Percentiles rank a stretch among this genome's conserved stretches.
Evolutionary conservation across 495 filamentous ascomycete genomes (phyloP).

Genomic region (Trichoderma parareesei): DNA sequence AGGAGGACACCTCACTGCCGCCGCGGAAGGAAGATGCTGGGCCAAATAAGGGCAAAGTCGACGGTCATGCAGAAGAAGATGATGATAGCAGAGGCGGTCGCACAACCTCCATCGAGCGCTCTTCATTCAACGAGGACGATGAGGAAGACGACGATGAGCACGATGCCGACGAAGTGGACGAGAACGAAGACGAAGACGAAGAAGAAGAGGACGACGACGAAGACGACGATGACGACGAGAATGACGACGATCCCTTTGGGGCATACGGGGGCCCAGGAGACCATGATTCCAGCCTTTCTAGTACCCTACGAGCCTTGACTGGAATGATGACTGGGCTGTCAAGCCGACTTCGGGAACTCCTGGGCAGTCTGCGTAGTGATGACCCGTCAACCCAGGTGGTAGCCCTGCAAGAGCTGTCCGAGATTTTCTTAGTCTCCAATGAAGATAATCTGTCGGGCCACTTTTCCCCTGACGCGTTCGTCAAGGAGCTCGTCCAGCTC

Average conservation of each 20-base stretch:
- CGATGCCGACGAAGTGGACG: constrained; percentile 45
- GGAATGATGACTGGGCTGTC: constrained; percentile 86
- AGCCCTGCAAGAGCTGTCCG: constrained; percentile 87
- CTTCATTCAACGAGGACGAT: constrained; percentile 39
- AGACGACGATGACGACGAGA: constrained; percentile 36
- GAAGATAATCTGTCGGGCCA: constrained; percentile 95
- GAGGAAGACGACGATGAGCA: constrained; percentile 45
- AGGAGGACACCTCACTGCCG: background rate
- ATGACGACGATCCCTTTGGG: constrained; percentile 65
- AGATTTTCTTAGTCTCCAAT: constrained; percentile 86
- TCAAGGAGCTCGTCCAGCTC: constrained; percentile 85
- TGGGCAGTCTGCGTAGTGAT: constrained; percentile 73
- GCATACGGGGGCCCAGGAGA: constrained; percentile 60
- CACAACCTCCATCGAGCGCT: constrained; percentile 42
- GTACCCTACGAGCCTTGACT: constrained; percentile 73
- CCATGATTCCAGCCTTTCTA: constrained; percentile 58
- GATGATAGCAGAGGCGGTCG: constrained; percentile 18
- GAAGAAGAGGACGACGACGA: constrained; percentile 42
- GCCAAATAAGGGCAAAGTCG: background rate
- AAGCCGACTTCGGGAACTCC: constrained; percentile 70
- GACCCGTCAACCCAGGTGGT: constrained; percentile 85
- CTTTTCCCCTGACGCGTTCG: constrained; percentile 88
- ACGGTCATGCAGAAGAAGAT: background rate
- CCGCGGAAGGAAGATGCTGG: background rate
- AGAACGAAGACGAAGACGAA: constrained; percentile 39